Evolutionary conservation across 257 asterid genomes (phyloP).

Genomic region (Nicotiana attenuata): DNA sequence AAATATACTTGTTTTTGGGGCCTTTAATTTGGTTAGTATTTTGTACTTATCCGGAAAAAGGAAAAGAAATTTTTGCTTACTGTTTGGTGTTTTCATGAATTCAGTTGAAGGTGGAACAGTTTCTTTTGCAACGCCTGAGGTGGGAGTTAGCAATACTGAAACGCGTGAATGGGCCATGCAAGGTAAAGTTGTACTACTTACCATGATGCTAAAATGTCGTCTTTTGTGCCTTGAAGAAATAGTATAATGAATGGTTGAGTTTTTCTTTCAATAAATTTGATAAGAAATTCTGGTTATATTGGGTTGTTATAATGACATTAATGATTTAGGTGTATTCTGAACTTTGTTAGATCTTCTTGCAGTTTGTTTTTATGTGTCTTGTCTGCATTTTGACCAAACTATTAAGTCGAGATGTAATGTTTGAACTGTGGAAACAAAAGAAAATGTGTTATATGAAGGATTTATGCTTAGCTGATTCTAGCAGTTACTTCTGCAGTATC

Average conservation of each 20-base stretch:
- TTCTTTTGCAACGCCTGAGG: conserved; percentile 63
- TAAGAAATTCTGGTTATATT: not conserved
- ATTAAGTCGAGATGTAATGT: not conserved
- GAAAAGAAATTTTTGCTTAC: not conserved
- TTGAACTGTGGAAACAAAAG: not conserved
- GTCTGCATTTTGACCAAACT: not conserved
- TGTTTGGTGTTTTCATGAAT: conserved; percentile 3
- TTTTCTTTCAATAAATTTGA: not conserved
- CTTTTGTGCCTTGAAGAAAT: not conserved
- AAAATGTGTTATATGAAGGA: not conserved
- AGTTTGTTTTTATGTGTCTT: not conserved
- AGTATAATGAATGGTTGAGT: not conserved
- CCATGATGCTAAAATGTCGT: not conserved
- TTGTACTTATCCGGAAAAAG: not conserved
- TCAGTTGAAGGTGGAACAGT: conserved; percentile 40
- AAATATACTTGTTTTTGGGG: not conserved
- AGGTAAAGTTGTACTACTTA: conserved; percentile 36
- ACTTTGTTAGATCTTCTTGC: not conserved
- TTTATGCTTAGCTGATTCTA: not conserved
- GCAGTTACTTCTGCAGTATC: not conserved
- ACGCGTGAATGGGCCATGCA: conserved; percentile 89
- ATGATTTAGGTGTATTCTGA: not conserved
- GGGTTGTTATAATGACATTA: not conserved
- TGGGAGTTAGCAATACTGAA: conserved; percentile 46
- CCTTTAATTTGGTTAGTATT: not conserved